Evolutionary conservation across 1,284 basidiomycete genomes (phyloP).

Genomic region (Psilocybe mexicana): DNA sequence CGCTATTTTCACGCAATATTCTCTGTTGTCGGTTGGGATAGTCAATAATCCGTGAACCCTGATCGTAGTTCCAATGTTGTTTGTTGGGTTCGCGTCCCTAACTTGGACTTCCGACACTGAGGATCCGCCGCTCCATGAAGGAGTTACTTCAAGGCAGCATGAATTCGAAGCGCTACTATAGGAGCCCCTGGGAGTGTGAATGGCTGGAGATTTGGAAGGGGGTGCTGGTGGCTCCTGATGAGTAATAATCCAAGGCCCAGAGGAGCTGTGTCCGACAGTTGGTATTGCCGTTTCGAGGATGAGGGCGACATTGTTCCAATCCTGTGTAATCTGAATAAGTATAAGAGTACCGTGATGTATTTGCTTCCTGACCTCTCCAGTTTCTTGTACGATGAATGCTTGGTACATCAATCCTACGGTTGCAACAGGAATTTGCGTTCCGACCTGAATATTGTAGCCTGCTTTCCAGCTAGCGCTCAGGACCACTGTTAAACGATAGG

Average conservation of each 20-base stretch:
- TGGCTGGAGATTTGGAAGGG: too few relatives aligned
- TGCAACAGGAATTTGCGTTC: constrained; percentile 31
- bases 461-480: constrained; percentile 35
- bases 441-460: constrained; percentile 40
- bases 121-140: too few relatives aligned
- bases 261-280: constrained; percentile 24
- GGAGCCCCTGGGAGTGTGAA: too few relatives aligned
- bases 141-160: too few relatives aligned
- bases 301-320: constrained; percentile 33
- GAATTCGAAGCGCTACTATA: too few relatives aligned
- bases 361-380: constrained; percentile 33
- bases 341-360: not conserved
- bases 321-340: constrained; percentile 2
- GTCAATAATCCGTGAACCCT: constrained; percentile 33
- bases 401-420: constrained; percentile 39
- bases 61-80: constrained; percentile 36
- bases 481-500: constrained; percentile 31
- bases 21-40: constrained; percentile 31
- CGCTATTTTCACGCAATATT: constrained; percentile 35
- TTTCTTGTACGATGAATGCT: constrained; percentile 35
- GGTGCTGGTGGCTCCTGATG: not conserved
- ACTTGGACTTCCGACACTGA: too few relatives aligned
- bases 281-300: constrained; percentile 33
- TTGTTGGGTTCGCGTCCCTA: too few relatives aligned
- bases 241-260: not conserved